Conservation (phyloP, 352 stramenopile genomes). For the Plasmopara viticola region DNA sequence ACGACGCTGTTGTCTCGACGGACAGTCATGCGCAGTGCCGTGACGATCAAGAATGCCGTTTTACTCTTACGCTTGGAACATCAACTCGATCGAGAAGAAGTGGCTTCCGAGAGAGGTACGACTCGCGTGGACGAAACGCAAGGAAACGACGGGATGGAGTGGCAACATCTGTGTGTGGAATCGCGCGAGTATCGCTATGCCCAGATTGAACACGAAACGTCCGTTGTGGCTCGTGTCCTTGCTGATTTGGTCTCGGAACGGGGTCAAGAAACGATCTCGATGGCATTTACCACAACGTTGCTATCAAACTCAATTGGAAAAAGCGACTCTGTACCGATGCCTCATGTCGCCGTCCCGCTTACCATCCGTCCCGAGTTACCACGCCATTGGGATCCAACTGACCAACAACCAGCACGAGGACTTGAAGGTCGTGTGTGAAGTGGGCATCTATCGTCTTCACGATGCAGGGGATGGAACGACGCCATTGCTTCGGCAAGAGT, state of each 20-base stretch:
- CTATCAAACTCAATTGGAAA: constrained; percentile 31
- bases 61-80: constrained; percentile 35
- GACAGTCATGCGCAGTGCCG: constrained; percentile 47
- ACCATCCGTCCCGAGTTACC: constrained; percentile 31
- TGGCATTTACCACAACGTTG: constrained; percentile 18
- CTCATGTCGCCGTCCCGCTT: constrained; percentile 46
- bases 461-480: constrained; percentile 21
- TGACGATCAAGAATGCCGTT: constrained; percentile 56
- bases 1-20: constrained; percentile 11
- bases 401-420: constrained; percentile 38
- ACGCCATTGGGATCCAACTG: constrained; percentile 60
- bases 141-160: constrained; percentile 17
- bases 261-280: constrained; percentile 7
- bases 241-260: constrained; percentile 28
- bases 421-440: constrained; percentile 58
- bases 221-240: constrained; percentile 35
- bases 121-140: constrained; percentile 18
- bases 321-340: constrained; percentile 53
- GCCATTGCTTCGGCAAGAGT: constrained; percentile 64
- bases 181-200: constrained; percentile 64
- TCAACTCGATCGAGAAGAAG: constrained; percentile 23
- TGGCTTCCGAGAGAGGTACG: constrained; percentile 11
- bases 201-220: constrained; percentile 51
- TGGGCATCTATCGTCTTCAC: constrained; percentile 51
- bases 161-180: constrained; percentile 47